Conservation (phyloP, 2,329 filamentous ascomycete species). For the Orbilia blumenaviensis region DNA sequence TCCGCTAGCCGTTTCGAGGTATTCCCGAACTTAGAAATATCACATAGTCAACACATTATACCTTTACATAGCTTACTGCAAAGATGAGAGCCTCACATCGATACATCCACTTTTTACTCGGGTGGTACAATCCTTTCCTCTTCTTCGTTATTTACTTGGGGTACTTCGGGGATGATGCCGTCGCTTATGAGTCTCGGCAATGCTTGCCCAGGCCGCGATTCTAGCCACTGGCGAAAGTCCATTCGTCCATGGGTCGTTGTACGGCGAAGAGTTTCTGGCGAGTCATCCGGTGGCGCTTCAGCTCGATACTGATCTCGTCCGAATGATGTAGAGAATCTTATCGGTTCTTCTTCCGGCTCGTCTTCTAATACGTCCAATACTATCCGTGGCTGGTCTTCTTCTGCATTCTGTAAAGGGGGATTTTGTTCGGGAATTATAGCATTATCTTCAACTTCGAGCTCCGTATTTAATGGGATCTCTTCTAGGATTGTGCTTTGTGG, state of each 20-base stretch:
- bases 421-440: neutral
- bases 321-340: neutral
- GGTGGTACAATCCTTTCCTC: too few species aligned
- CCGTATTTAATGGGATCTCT: neutral
- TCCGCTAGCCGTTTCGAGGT: neutral
- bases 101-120: neutral
- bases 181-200: too few species aligned
- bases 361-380: neutral
- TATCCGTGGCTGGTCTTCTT: neutral
- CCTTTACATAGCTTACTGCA: neutral
- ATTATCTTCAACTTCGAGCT: neutral
- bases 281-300: neutral
- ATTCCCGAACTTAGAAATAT: neutral
- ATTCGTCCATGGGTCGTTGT: neutral
- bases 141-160: neutral
- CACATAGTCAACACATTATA: neutral
- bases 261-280: neutral
- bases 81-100: too few species aligned
- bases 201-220: neutral
- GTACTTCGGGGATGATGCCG: neutral
- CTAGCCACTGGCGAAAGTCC: neutral
- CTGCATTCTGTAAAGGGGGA: neutral
- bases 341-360: neutral
- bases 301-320: neutral
- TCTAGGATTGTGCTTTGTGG: neutral